Evolutionary conservation across 1,139 yeast species (phyloP).

Genomic region (Diutina mesorugosa): DNA sequence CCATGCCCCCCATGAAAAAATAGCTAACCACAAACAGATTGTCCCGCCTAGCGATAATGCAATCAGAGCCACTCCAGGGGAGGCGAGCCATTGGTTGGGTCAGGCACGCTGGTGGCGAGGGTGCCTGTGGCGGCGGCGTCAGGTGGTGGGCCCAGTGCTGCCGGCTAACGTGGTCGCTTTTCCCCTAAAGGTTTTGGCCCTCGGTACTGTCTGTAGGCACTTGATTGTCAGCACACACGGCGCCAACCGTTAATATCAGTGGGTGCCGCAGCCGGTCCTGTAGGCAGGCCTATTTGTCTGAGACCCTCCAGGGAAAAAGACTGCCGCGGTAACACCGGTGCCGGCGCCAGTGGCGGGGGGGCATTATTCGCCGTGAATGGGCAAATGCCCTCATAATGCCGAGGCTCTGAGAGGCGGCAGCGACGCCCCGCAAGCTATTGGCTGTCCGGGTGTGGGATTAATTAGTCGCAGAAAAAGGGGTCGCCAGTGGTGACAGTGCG

Average conservation of each 20-base stretch:
- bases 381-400: too few species aligned
- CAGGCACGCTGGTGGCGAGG: neutral
- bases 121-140: neutral
- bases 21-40: neutral
- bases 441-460: neutral
- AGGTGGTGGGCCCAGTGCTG: neutral
- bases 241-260: neutral
- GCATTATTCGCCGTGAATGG: too few species aligned
- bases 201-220: neutral
- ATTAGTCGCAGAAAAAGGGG: neutral
- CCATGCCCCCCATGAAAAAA: neutral
- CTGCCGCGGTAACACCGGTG: neutral
- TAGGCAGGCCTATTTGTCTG: neutral
- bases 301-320: neutral
- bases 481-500: neutral
- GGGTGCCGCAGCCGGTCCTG: neutral
- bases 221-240: neutral
- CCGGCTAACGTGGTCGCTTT: neutral
- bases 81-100: too few species aligned
- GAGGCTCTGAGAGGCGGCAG: too few species aligned
- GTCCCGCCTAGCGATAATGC: neutral
- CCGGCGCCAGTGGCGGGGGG: neutral
- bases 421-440: neutral
- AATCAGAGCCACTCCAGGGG: neutral
- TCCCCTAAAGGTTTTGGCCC: neutral